Evolutionary conservation across 1,139 yeast genomes (phyloP).

Genomic region (Candida gigantensis): DNA sequence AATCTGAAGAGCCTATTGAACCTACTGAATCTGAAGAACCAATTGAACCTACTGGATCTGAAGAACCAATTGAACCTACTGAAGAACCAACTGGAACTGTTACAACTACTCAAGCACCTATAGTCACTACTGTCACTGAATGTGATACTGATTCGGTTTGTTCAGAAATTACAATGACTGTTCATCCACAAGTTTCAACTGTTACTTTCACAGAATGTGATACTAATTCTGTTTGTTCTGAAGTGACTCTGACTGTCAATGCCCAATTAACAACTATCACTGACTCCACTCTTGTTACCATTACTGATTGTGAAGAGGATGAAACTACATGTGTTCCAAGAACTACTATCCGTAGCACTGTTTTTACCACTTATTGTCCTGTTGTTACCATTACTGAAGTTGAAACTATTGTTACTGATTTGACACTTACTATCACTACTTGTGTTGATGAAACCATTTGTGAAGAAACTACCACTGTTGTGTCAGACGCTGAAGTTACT

Average conservation of each 20-base stretch:
- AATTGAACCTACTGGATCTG: no score
- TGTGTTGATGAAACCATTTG: constrained; percentile 11
- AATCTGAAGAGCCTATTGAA: no score
- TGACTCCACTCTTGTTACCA: constrained; percentile 9
- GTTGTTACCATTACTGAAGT: constrained; percentile 9
- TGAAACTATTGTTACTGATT: constrained; percentile 9
- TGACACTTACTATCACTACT: constrained; percentile 12
- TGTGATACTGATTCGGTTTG: constrained; percentile 3
- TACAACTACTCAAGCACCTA: constrained; percentile 2
- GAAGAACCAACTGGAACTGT: no score
- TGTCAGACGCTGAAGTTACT: constrained; percentile 11
- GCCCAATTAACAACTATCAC: constrained; percentile 9
- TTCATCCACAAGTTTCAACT: constrained; percentile 7
- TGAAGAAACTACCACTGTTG: constrained; percentile 8
- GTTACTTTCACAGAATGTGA: constrained; percentile 6
- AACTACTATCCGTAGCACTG: constrained; percentile 9
- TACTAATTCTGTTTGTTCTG: constrained; percentile 3
- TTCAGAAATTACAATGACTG: constrained; percentile 4
- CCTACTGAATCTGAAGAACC: no score
- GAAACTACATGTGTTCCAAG: constrained; percentile 8
- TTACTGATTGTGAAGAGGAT: constrained; percentile 14
- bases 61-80: no score
- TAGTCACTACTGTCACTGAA: constrained; percentile 3
- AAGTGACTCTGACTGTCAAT: constrained; percentile 4
- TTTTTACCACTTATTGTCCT: constrained; percentile 16